phyloP scores from a whole-genome alignment of 129 eudicot species.

The Arctium minus region DNA sequence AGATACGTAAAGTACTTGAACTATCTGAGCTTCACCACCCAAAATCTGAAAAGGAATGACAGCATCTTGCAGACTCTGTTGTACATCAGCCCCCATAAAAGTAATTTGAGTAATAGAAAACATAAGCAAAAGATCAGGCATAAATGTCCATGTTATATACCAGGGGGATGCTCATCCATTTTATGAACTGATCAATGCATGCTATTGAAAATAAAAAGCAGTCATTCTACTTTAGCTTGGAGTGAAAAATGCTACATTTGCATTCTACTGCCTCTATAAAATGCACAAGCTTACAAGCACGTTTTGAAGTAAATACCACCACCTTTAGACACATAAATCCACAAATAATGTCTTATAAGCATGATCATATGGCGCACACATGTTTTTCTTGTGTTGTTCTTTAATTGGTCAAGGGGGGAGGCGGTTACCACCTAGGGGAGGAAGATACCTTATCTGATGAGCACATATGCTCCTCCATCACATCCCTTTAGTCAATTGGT shows the following conservation, averaged over 20 bases:
- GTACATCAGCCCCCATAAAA: neutral
- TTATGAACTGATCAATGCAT: neutral
- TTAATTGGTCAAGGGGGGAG: too few relatives aligned
- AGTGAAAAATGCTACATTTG: neutral
- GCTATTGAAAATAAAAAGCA: neutral
- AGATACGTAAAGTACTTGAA: conserved; percentile 56
- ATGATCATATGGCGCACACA: too few relatives aligned
- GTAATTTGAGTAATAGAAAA: too few relatives aligned
- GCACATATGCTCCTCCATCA: too few relatives aligned
- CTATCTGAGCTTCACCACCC: conserved; percentile 98
- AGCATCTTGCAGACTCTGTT: conserved; percentile 86
- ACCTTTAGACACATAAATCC: neutral
- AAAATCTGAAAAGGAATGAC: conserved; percentile 90
- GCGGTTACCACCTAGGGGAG: too few relatives aligned
- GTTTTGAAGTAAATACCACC: too few relatives aligned
- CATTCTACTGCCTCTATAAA: too few relatives aligned
- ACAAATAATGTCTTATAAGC: too few relatives aligned
- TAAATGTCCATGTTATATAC: neutral
- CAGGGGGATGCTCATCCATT: neutral
- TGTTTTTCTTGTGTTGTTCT: too few relatives aligned
- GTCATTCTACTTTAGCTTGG: neutral
- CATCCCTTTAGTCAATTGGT: too few relatives aligned
- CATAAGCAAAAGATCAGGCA: neutral
- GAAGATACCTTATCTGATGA: too few relatives aligned
- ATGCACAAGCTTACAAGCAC: neutral